Evolutionary conservation across 495 filamentous ascomycete species (phyloP).

Genomic region (Hypoxylon trugodes): DNA sequence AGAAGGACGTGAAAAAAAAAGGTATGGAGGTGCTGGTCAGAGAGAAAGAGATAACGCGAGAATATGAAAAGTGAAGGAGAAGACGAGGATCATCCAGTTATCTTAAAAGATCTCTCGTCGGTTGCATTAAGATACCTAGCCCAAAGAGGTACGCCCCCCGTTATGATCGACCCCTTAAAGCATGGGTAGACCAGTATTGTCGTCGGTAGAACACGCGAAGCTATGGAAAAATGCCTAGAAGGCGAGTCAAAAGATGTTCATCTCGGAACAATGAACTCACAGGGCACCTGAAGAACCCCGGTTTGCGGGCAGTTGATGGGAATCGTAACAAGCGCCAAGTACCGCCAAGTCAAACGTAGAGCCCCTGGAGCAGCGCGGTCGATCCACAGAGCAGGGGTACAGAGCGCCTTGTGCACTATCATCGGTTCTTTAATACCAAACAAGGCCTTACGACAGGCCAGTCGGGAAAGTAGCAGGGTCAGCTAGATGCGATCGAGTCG

Average conservation of each 20-base stretch:
- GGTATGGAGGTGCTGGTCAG: constrained; percentile 16
- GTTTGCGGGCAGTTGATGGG: constrained; percentile 13
- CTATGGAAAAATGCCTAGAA: constrained; percentile 13
- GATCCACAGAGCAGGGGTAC: constrained; percentile 34
- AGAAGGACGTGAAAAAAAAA: constrained; percentile 19
- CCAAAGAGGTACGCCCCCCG: constrained; percentile 11
- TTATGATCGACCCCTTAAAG: constrained; percentile 34
- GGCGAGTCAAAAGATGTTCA: constrained; percentile 18
- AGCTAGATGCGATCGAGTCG: constrained; percentile 10
- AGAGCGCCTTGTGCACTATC: constrained; percentile 18
- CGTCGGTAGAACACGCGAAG: constrained; percentile 18
- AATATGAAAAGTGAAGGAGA: constrained; percentile 11
- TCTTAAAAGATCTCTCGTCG: constrained; percentile 9
- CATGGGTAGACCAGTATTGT: constrained; percentile 26
- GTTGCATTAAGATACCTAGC: constrained; percentile 1
- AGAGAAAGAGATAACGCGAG: constrained; percentile 10
- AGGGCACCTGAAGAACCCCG: constrained; percentile 20
- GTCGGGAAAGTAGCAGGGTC: constrained; percentile 36
- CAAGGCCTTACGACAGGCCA: constrained; percentile 34
- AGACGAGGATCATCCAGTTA: constrained; percentile 27
- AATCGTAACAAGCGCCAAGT: constrained; percentile 36
- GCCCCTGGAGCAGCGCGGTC: constrained; percentile 33
- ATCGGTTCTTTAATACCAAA: constrained; percentile 28
- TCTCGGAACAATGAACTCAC: constrained; percentile 21
- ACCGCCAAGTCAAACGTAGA: constrained; percentile 38